Evolutionary conservation across 2,329 filamentous ascomycete species (phyloP), one percentile per base, ranked within the genome.

Genomic region (Immersiporthe knoxdaviesiana): DNA sequence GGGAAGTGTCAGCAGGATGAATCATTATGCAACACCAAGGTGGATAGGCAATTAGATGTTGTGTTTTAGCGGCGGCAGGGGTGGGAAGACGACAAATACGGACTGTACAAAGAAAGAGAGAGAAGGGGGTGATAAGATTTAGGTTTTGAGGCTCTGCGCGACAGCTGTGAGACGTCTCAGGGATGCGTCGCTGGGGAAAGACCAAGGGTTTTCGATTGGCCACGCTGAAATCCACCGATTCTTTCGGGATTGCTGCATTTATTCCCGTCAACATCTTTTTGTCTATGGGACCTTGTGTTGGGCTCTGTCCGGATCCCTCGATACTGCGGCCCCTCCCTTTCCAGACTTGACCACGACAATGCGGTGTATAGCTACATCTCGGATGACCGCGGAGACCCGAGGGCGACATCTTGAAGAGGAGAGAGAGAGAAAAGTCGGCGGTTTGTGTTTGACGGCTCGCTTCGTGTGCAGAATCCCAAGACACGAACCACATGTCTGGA

Each of bases 131-230:
- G 32, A 61, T 11, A 11, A 50, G 54, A 39, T 63, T 66, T 47
- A 66, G 21, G 61, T 64, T 41, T 56, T 71, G 69, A 66, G 69
- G 69, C 67, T 71, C 69, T 71, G 69, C 66, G 69, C 66, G 59
- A 68, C 69, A 27, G 62, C 67, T 67, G 60, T 70, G 69, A 71
- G 69, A 71, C 69, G 67, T 71, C 67, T 71, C 66, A 68, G 59
- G 66, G 66, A 60, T 70, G 63, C 59, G 52, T 39, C 32, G 39
- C 63, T 56, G 67, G 69, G 56, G 69, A 12, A 35, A 21, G 24
- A 18, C 37, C 63, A 63, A 58, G 67, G 69, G 59, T 30, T 11
- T 11, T 24, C 11, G 30, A 69, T 69, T 71, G 65, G 69, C 47
- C 52, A 56, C 24, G 8, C 24, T 44, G 52, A 21, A 37, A 61